phyloP scores from a whole-genome alignment of 2,329 filamentous ascomycete species.

The Penicillium corylophilum region DNA sequence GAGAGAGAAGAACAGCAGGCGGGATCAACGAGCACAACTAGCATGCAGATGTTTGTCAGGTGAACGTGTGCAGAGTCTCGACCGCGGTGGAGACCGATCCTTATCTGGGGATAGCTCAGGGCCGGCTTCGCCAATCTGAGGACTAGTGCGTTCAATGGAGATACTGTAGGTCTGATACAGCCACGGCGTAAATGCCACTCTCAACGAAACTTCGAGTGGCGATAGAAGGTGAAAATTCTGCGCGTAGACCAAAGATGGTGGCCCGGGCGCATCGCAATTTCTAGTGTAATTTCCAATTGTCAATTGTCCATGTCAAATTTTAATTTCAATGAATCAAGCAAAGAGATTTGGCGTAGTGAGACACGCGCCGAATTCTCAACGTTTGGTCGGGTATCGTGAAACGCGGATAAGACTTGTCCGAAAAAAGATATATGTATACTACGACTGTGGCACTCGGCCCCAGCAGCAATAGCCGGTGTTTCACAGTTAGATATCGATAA shows the following conservation, averaged over 20 bases:
- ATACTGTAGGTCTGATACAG: background rate
- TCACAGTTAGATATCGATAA: background rate
- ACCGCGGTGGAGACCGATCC: background rate
- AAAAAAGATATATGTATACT: background rate
- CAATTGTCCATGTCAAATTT: too few species aligned
- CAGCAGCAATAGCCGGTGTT: background rate
- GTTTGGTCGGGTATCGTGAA: conserved; percentile 14
- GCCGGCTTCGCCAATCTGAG: conserved; percentile 3
- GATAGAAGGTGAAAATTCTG: conserved; percentile 17
- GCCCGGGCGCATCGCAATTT: conserved; percentile 12
- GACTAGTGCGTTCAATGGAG: conserved; percentile 1
- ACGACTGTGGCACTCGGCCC: background rate
- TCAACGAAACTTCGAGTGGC: conserved; percentile 10
- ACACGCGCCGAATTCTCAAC: conserved; percentile 14
- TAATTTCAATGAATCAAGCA: background rate
- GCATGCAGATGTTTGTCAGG: background rate
- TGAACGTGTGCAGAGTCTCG: background rate
- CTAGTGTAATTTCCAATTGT: too few species aligned
- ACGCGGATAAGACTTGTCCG: conserved; percentile 14
- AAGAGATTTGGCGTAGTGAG: conserved; percentile 12
- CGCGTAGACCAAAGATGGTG: conserved; percentile 13
- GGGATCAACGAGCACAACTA: background rate
- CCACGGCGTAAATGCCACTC: background rate
- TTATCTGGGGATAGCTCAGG: background rate
- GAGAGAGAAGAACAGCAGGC: background rate